A percentile compares a stretch with the other conserved stretches of the same genome.
Conservation (phyloP, 495 filamentous ascomycete species). For the Hypoxylon intermedium region DNA sequence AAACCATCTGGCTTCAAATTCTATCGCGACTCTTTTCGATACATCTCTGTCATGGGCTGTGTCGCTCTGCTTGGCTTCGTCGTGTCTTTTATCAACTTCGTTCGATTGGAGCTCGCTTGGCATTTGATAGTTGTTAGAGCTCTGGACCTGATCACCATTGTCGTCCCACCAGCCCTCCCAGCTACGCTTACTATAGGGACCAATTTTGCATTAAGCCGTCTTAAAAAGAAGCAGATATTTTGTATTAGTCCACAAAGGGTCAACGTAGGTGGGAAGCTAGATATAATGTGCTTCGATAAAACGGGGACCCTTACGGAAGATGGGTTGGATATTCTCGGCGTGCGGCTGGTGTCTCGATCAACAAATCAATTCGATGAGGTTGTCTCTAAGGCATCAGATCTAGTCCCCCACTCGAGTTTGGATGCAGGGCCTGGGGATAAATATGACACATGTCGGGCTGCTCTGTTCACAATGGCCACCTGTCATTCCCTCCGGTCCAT, state of each 20-base stretch:
- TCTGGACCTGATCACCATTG: slow-evolving; percentile 95
- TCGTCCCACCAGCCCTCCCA: slow-evolving; percentile 95
- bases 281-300: slow-evolving; percentile 98
- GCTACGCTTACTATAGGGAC: slow-evolving; percentile 96
- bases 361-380: slow-evolving; percentile 61
- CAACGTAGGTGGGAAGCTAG: slow-evolving; percentile 94
- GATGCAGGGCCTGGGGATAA: slow-evolving; percentile 63
- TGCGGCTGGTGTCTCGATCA: slow-evolving; percentile 73
- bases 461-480: slow-evolving; percentile 93
- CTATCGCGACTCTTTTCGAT: slow-evolving; percentile 95
- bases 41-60: slow-evolving; percentile 95
- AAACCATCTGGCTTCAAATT: slow-evolving; percentile 99
- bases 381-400: slow-evolving; percentile 53
- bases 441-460: slow-evolving; percentile 69
- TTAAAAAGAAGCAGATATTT: slow-evolving; percentile 89
- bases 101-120: slow-evolving; percentile 81
- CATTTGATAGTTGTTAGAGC: slow-evolving; percentile 90
- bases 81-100: slow-evolving; percentile 90
- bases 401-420: slow-evolving; percentile 63
- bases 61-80: slow-evolving; percentile 88
- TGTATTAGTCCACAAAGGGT: slow-evolving; percentile 97
- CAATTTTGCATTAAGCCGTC: slow-evolving; percentile 86
- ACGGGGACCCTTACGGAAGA: slow-evolving; percentile 98
- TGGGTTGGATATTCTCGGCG: slow-evolving; percentile 91
- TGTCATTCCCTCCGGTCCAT: slow-evolving; percentile 91